Evolutionary conservation across 129 eudicot genomes (phyloP), one percentile per base, ranked within the genome.

Genomic region (Mikania micrantha): DNA sequence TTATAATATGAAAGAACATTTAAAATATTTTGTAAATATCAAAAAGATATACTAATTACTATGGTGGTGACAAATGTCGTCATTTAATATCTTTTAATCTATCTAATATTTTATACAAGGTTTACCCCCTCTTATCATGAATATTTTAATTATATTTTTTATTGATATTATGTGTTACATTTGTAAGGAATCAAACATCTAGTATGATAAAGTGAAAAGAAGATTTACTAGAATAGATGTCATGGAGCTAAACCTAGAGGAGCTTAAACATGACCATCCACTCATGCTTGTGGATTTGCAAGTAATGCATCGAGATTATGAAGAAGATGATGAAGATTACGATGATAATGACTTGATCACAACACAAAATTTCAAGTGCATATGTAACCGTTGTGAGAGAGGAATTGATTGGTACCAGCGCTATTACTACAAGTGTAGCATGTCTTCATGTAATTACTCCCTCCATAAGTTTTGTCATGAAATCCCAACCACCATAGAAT

Each of bases 341-440:
- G 42, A 44, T 4, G 58, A 65, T 1, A 28, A 27, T n/a, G 58
- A 65, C 24, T 28, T 28, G 54, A 65, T 65, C 38, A 0, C 40
- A 4, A 45, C 39, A 4, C 58, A 44, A 65, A 17, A 44, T 16
- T 65, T 44, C 13, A 5, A 65, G 41, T 65, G 70, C 1, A 8
- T 27, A 41, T 42, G 40, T 42, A 16, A 42, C 29, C 3, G 22
- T 57, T 44, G 70, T 17, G 70, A 12, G 28, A 9, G 11, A 28
- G 5, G 42, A 25, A 44, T 65, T 16, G 42, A 45, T 27, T 65
- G 70, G 70, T 64, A 64, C 38, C 70, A 64, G 40, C 57, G 56
- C 1, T 64, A 64, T 64, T 64, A 64, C 56, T 64, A 40, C 36
- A 64, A 64, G 22, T 41, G 70, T 27, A 41, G 40, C 54, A 64